Conservation (phyloP, 257 asterid genomes). For the Primulina huaijiensis region DNA sequence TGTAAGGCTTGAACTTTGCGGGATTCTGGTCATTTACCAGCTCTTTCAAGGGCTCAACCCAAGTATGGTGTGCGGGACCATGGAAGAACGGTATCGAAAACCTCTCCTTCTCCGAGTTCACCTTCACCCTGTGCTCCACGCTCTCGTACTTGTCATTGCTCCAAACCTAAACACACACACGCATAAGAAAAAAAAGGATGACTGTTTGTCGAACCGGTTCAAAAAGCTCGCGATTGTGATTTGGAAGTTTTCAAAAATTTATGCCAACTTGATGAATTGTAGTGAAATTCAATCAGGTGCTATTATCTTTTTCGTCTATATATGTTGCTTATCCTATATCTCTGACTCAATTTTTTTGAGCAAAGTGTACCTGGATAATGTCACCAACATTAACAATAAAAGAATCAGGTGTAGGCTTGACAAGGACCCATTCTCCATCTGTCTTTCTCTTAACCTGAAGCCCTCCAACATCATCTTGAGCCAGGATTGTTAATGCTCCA, state of each 20-base stretch:
- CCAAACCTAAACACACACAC: constrained; percentile 40
- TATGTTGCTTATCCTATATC: too few species aligned
- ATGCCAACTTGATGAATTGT: too few species aligned
- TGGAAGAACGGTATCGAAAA: constrained; percentile 50
- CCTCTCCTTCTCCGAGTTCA: constrained; percentile 47
- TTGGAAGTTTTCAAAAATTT: too few species aligned
- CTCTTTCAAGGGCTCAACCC: constrained; percentile 46
- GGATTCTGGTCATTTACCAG: constrained; percentile 34
- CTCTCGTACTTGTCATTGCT: constrained; percentile 57
- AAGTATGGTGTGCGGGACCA: constrained; percentile 36
- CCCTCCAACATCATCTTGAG: constrained; percentile 55
- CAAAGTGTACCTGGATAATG: constrained; percentile 38
- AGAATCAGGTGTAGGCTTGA: constrained; percentile 42
- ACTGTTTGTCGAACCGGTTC: too few species aligned
- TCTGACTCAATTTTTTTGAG: too few species aligned
- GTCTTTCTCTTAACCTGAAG: constrained; percentile 56
- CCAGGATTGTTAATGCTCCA: constrained; percentile 50
- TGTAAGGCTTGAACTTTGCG: constrained; percentile 41
- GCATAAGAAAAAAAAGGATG: too few species aligned
- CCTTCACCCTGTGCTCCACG: constrained; percentile 59
- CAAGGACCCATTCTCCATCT: constrained; percentile 59
- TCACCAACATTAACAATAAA: constrained; percentile 51
- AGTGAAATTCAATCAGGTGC: too few species aligned
- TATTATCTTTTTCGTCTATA: too few species aligned
- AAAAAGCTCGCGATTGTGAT: too few species aligned